These are phyloP conservation scores for Wickerhamia fluorescens DNA, from an alignment of 805 yeast genomes.

Conservation along the genomic window DNA sequence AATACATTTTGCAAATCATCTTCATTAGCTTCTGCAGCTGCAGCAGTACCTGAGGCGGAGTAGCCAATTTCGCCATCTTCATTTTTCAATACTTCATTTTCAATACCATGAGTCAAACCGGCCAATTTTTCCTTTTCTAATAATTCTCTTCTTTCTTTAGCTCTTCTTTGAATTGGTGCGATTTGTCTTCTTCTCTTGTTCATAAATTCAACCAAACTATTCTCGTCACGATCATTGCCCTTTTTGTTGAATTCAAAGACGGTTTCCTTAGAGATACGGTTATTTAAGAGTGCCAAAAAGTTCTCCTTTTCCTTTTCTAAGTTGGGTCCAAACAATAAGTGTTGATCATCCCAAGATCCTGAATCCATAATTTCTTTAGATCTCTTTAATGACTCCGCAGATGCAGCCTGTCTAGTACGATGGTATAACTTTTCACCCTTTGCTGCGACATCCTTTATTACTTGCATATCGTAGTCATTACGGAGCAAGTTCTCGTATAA, in stretches of 20 bases:
- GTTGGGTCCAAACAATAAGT: conserved; percentile 71
- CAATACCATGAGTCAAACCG: conserved; percentile 65
- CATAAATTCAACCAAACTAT: conserved; percentile 76
- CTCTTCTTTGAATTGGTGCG: conserved; percentile 79
- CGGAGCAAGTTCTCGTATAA: conserved; percentile 53
- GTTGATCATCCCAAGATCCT: conserved; percentile 84
- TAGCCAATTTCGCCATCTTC: conserved; percentile 44
- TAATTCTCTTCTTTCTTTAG: conserved; percentile 60
- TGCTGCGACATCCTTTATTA: conserved; percentile 60
- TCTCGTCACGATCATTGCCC: conserved; percentile 44
- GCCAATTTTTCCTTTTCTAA: conserved; percentile 68
- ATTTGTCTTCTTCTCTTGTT: conserved; percentile 76
- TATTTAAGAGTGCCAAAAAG: conserved; percentile 63
- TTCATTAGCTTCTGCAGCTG: conserved; percentile 31
- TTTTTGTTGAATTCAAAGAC: conserved; percentile 77
- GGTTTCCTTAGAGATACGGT: conserved; percentile 74
- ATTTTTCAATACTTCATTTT: conserved; percentile 61
- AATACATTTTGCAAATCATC: conserved; percentile 42
- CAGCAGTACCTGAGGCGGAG: conserved; percentile 8
- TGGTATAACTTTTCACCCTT: conserved; percentile 87
- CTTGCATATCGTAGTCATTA: conserved; percentile 61
- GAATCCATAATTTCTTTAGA: conserved; percentile 66
- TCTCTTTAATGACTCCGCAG: conserved; percentile 77
- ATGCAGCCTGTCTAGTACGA: conserved; percentile 82
- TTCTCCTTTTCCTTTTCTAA: conserved; percentile 64